phyloP scores from a whole-genome alignment of 2,329 filamentous ascomycete species.

The Colletotrichum somersetense region DNA sequence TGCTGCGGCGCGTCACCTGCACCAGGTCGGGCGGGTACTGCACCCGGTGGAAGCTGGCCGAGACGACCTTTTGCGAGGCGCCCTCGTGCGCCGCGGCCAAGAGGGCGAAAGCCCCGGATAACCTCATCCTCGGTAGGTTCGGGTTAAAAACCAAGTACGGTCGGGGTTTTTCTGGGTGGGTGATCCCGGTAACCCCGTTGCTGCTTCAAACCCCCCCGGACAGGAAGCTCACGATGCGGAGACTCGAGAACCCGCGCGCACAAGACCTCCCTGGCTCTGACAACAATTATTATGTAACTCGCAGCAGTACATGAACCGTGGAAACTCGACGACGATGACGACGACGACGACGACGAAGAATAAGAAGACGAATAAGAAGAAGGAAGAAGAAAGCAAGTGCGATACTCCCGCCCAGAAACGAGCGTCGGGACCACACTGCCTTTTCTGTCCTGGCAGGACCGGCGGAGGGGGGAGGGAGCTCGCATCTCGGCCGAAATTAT shows the following conservation, averaged over 20 bases:
- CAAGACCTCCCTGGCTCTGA: background rate
- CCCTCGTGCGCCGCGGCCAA: conserved; percentile 14
- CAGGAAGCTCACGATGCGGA: conserved; percentile 18
- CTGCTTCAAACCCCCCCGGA: conserved; percentile 17
- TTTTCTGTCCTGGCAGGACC: conserved; percentile 18
- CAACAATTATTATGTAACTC: background rate
- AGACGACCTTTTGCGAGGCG: conserved; percentile 31
- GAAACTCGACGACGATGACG: conserved; percentile 12
- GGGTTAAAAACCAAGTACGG: background rate
- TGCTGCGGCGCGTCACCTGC: conserved; percentile 30
- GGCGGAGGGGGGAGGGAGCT: background rate
- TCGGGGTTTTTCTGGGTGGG: background rate
- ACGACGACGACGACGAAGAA: conserved; percentile 15
- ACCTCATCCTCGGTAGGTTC: conserved; percentile 8
- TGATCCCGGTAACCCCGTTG: conserved; percentile 7
- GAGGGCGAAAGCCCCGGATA: conserved; percentile 1
- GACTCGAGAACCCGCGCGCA: background rate
- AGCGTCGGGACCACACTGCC: conserved; percentile 11
- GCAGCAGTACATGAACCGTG: background rate
- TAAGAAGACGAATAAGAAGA: background rate
- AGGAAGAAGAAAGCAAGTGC: conserved; percentile 9
- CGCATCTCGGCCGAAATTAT: conserved; percentile 24
- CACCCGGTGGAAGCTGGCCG: conserved; percentile 23
- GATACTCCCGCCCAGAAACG: background rate
- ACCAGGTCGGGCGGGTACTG: conserved; percentile 18